Conservation (phyloP, 2,329 filamentous ascomycete species). For the Calonectria fujianensis region DNA sequence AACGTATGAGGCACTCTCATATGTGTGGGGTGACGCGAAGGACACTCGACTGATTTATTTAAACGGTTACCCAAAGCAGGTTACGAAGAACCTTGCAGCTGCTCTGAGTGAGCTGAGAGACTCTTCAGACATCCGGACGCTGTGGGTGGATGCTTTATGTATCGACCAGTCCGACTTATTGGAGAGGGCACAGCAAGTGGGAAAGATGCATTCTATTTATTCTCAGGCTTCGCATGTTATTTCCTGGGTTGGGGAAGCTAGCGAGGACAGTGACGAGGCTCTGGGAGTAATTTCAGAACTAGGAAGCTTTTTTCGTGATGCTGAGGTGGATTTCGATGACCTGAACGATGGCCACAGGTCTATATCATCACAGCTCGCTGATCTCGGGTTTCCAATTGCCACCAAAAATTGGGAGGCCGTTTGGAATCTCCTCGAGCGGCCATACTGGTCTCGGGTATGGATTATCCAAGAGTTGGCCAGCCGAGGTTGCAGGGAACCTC, state of each 20-base stretch:
- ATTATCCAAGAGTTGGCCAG: conserved; percentile 5
- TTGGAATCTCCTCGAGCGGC: background rate
- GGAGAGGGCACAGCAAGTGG: background rate
- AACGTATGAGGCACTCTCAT: background rate
- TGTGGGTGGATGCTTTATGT: conserved; percentile 6
- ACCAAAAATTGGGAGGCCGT: conserved; percentile 6
- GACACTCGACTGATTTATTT: background rate
- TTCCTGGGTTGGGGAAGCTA: conserved; percentile 10
- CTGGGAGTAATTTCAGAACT: background rate
- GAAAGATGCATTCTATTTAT: background rate
- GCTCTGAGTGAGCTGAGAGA: background rate
- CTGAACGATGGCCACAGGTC: background rate
- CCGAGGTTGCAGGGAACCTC: background rate
- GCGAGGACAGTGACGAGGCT: background rate
- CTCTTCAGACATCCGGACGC: background rate
- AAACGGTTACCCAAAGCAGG: background rate
- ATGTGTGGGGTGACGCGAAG: background rate
- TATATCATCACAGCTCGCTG: background rate
- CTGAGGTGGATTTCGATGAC: background rate
- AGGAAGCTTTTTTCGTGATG: background rate
- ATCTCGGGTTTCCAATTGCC: background rate
- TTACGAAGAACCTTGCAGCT: background rate
- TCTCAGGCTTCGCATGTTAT: conserved; percentile 3
- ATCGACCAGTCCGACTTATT: background rate
- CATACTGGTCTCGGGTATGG: conserved; percentile 14